Base-by-base conservation (phyloP, 805 yeast genomes). In the Pichia scutulata region DNA sequence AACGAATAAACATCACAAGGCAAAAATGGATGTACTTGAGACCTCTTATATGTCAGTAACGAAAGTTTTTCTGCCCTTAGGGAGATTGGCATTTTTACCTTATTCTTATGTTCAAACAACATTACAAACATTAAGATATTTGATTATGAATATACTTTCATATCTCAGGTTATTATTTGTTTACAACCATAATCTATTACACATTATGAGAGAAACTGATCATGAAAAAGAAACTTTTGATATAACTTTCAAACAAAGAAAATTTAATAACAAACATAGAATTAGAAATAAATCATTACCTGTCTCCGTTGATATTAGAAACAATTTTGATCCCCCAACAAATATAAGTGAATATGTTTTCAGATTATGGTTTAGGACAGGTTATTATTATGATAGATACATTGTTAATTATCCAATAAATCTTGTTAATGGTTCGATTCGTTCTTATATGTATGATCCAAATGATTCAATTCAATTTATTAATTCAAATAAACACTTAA, bases 341-440 rank as follows among this genome's bases (percentile, higher is more conserved):
- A 47, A 26, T 4, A 12, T 58, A 7, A 30, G 24, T 4, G 63
- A 63, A 6, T 50, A 56, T 13, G n/a, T 53, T 6, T 13, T n/a
- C 8, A 61, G 56, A 25, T 37, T 60, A 3, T 66, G 70, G 69
- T 44, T 56, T 14, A 56, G 69, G 48, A 58, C 75, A 1, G 72
- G 65, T 43, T 73, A 72, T 52, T 60, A 68, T 40, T 66, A 67
- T 53, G 73, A 72, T 52, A 55, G 74, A 44, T 70, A 70, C 49
- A 44, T 70, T 7, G 52, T 66, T 9, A 71, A 73, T 53, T 62
- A 68, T 13, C 73, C 72, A 0, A 18, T 47, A 8, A 22, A 37
- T 14, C 18, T 52, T 5, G 14, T 48, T 13, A 47, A 44, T 25
- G 53, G 53, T 7, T 44, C 52, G 2, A 14, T 21, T 19, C 28